Evolutionary conservation across 2,329 filamentous ascomycete genomes (phyloP).

Genomic region (Arthrocladium fulminans): DNA sequence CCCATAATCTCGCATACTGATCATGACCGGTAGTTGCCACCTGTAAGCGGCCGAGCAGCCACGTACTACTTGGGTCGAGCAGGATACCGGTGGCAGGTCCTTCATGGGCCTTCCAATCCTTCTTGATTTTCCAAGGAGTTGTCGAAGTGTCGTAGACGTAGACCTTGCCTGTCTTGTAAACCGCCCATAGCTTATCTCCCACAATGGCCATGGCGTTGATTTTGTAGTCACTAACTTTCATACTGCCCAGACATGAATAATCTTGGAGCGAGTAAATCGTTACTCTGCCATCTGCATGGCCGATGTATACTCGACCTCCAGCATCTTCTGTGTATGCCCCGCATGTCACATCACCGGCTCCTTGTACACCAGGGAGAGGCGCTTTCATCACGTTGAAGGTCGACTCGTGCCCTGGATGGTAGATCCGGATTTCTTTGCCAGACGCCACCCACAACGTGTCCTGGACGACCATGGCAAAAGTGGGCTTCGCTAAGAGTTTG

Average conservation of each 20-base stretch:
- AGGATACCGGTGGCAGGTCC: conserved; percentile 70
- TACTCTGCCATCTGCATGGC: conserved; percentile 87
- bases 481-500: conserved; percentile 70
- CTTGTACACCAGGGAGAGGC: conserved; percentile 52
- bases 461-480: conserved; percentile 79
- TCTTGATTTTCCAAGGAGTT: conserved; percentile 80
- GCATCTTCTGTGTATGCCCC: conserved; percentile 68
- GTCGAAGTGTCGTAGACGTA: conserved; percentile 80
- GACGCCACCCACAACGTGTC: conserved; percentile 79
- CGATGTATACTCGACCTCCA: conserved; percentile 69
- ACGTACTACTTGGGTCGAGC: conserved; percentile 72
- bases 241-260: conserved; percentile 65
- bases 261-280: conserved; percentile 78
- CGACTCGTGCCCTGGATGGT: conserved; percentile 60
- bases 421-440: conserved; percentile 80
- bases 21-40: conserved; percentile 82
- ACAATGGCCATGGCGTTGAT: conserved; percentile 80
- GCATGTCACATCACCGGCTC: conserved; percentile 77
- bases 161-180: conserved; percentile 86
- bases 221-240: conserved; percentile 89
- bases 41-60: conserved; percentile 73
- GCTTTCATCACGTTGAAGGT: conserved; percentile 64
- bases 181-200: conserved; percentile 79
- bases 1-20: conserved; percentile 77
- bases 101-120: conserved; percentile 90